These are phyloP conservation scores for Chaetomiaceae sp. DNA, from an alignment of 2,329 filamentous ascomycete genomes.

Conservation along the genomic window DNA sequence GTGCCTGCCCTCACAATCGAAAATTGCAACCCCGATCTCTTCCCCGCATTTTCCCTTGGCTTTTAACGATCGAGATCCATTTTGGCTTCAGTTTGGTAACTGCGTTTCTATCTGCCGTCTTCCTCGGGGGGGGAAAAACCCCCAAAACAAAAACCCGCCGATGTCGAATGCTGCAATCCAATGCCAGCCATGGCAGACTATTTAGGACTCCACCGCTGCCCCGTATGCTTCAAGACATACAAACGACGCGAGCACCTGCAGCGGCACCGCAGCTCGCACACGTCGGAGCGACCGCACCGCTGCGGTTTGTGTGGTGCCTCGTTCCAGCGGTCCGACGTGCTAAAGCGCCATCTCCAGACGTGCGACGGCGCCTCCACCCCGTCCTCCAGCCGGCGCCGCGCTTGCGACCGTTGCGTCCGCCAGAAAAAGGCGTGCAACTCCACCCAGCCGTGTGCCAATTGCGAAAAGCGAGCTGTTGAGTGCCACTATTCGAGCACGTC, in stretches of 20 bases:
- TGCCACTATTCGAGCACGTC: slow-evolving; percentile 22
- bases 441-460: slow-evolving; percentile 31
- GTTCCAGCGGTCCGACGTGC: slow-evolving; percentile 36
- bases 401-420: slow-evolving; percentile 34
- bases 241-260: slow-evolving; percentile 36
- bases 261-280: slow-evolving; percentile 34
- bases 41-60: too few relatives aligned
- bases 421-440: slow-evolving; percentile 35
- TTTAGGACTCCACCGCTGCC: slow-evolving; percentile 28
- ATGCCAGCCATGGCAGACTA: slow-evolving; percentile 21
- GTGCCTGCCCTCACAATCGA: too few relatives aligned
- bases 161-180: slow-evolving; percentile 26
- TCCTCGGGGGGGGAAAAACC: too few relatives aligned
- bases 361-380: slow-evolving; percentile 28
- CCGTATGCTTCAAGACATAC: slow-evolving; percentile 34
- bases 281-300: slow-evolving; percentile 31
- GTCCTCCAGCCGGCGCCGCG: slow-evolving; percentile 27
- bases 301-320: slow-evolving; percentile 32
- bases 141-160: too few relatives aligned
- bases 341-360: slow-evolving; percentile 34
- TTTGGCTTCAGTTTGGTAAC: too few relatives aligned
- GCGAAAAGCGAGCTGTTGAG: slow-evolving; percentile 26
- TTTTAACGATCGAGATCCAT: too few relatives aligned
- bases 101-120: too few relatives aligned
- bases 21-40: too few relatives aligned